A percentile compares a stretch with the other conserved stretches of the same genome.
Conservation (phyloP, 176 grass and related monocot species). For the Phoenix roebelenii region DNA sequence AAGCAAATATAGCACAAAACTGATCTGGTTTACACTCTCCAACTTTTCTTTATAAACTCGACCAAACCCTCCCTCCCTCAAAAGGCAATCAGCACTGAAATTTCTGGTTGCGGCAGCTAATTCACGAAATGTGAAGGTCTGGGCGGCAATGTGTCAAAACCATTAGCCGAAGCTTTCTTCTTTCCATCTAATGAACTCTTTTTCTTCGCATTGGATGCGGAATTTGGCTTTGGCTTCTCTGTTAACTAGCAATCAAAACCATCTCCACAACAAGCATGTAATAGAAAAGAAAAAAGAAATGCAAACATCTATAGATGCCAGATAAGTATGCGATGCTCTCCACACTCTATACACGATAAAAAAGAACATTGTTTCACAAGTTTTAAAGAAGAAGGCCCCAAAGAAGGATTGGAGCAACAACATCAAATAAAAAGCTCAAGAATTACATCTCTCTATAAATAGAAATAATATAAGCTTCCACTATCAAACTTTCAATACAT, state of each 20-base stretch:
- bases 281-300: too few species aligned
- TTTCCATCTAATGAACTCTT: conserved; percentile 31
- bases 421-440: too few species aligned
- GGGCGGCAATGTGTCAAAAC: conserved; percentile 44
- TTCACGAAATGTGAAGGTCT: conserved; percentile 61
- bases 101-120: conserved; percentile 47
- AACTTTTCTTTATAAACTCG: conserved; percentile 67
- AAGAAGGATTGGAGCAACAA: too few species aligned
- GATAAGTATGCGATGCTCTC: neutral
- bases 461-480: too few species aligned
- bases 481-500: too few species aligned
- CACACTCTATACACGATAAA: neutral
- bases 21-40: conserved; percentile 50
- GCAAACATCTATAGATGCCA: too few species aligned
- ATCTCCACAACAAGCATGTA: too few species aligned
- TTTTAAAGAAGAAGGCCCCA: too few species aligned
- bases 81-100: conserved; percentile 62
- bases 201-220: conserved; percentile 17
- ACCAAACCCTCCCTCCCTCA: conserved; percentile 71
- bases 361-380: conserved; percentile 6
- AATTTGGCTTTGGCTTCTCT: too few species aligned
- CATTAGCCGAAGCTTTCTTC: conserved; percentile 19
- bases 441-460: too few species aligned
- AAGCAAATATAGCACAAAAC: neutral
- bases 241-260: too few species aligned